Conservation (phyloP, 169 alveolate genomes). For the Amoebophrya sp. region DNA sequence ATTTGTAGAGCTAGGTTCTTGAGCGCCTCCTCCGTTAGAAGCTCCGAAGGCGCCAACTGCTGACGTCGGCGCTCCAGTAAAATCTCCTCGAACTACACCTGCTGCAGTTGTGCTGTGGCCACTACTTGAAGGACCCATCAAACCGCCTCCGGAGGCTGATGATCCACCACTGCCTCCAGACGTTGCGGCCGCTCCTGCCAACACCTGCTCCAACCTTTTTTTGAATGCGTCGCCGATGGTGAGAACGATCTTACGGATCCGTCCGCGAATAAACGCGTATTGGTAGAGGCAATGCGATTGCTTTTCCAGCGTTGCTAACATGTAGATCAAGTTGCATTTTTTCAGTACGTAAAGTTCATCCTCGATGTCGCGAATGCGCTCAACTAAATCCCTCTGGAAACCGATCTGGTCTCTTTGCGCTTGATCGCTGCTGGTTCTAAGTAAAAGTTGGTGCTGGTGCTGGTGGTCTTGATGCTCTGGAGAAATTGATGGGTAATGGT, state of each 20-base stretch:
- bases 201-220: not conserved
- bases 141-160: too few relatives aligned
- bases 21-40: not conserved
- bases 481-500: too few relatives aligned
- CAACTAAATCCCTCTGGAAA: too few relatives aligned
- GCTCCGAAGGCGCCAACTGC: not conserved
- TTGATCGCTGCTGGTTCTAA: too few relatives aligned
- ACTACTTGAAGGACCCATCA: not conserved
- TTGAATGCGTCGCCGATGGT: constrained; percentile 22
- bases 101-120: not conserved
- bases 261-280: not conserved
- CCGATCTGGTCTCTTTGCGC: too few relatives aligned
- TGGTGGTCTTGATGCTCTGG: too few relatives aligned
- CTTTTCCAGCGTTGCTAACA: not conserved
- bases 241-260: not conserved
- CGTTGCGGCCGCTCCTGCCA: not conserved
- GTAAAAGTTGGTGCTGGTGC: too few relatives aligned
- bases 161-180: too few relatives aligned
- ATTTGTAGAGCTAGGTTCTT: not conserved
- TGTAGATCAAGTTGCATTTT: constrained; percentile 7
- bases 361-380: not conserved
- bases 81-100: not conserved
- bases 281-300: not conserved
- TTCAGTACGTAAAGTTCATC: not conserved
- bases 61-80: not conserved